Evolutionary conservation across 805 yeast genomes (phyloP).

Genomic region (Jamesozyma jinghongensis): DNA sequence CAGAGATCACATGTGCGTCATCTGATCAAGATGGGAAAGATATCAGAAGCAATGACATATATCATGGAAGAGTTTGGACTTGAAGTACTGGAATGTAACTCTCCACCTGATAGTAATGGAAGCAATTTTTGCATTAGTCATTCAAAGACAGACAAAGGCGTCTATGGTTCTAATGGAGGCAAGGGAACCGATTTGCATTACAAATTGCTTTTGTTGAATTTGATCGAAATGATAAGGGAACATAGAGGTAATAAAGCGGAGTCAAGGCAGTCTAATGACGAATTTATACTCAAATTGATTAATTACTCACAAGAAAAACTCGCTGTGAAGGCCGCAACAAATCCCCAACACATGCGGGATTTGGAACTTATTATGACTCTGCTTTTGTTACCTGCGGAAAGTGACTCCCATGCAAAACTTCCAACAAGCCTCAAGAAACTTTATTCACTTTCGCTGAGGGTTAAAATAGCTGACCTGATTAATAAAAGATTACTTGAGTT

Average conservation of each 20-base stretch:
- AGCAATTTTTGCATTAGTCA: too few species aligned
- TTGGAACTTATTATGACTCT: slow-evolving; percentile 80
- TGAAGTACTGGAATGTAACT: slow-evolving; percentile 14
- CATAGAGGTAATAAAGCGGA: slow-evolving; percentile 20
- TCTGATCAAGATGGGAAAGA: slow-evolving; percentile 20
- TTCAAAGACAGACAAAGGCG: too few species aligned
- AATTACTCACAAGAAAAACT: slow-evolving; percentile 53
- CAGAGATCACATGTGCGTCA: slow-evolving; percentile 20
- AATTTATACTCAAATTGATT: slow-evolving; percentile 46
- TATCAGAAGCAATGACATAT: slow-evolving; percentile 24
- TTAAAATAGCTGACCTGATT: slow-evolving; percentile 59
- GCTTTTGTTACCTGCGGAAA: slow-evolving; percentile 39
- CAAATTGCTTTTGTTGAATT: slow-evolving; percentile 57
- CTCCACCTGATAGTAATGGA: neutral
- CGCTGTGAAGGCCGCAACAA: slow-evolving; percentile 51
- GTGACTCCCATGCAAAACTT: slow-evolving; percentile 25
- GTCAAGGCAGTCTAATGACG: slow-evolving; percentile 31
- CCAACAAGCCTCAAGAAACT: slow-evolving; percentile 49
- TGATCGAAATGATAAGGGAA: slow-evolving; percentile 69
- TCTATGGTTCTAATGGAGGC: slow-evolving; percentile 37
- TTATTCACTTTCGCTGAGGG: slow-evolving; percentile 51
- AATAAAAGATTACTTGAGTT: slow-evolving; percentile 39
- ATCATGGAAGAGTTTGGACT: slow-evolving; percentile 26
- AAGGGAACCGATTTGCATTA: slow-evolving; percentile 62
- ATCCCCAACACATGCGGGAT: slow-evolving; percentile 53